Evolutionary conservation across 2,329 filamentous ascomycete species (phyloP).

Genomic region (Xylaria arbuscula): DNA sequence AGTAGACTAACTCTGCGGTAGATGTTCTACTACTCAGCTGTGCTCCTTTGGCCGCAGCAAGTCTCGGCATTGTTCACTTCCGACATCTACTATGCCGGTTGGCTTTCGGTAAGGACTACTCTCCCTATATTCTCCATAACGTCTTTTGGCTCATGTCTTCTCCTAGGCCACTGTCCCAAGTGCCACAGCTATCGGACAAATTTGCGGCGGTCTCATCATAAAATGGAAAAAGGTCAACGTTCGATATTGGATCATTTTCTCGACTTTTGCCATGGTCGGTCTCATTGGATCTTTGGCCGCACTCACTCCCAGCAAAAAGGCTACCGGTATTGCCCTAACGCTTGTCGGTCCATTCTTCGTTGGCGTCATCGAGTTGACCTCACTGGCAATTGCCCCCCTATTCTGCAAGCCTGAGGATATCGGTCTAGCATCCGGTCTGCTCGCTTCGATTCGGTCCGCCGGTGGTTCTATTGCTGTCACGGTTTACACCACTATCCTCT

Average conservation of each 20-base stretch:
- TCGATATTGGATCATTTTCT: slow-evolving; percentile 53
- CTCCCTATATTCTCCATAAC: not conserved
- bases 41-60: slow-evolving; percentile 53
- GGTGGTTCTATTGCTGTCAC: slow-evolving; percentile 54
- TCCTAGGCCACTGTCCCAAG: slow-evolving; percentile 50
- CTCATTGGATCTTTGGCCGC: slow-evolving; percentile 52
- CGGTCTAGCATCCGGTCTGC: slow-evolving; percentile 54
- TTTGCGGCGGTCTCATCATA: slow-evolving; percentile 50
- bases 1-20: slow-evolving; percentile 25
- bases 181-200: slow-evolving; percentile 51
- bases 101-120: slow-evolving; percentile 48
- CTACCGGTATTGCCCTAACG: slow-evolving; percentile 51
- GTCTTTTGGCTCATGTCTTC: slow-evolving; percentile 25
- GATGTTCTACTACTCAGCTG: slow-evolving; percentile 52
- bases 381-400: slow-evolving; percentile 51
- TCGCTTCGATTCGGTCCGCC: slow-evolving; percentile 55
- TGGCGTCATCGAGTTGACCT: slow-evolving; percentile 52
- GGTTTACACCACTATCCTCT: slow-evolving; percentile 55
- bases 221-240: slow-evolving; percentile 52
- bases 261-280: slow-evolving; percentile 53
- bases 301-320: slow-evolving; percentile 49
- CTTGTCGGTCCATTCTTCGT: slow-evolving; percentile 54
- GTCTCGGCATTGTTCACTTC: slow-evolving; percentile 51
- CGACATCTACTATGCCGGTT: slow-evolving; percentile 52
- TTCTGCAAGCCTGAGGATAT: slow-evolving; percentile 55